Conservation (phyloP, 2,329 filamentous ascomycete genomes). For the Akanthomyces lecanii region DNA sequence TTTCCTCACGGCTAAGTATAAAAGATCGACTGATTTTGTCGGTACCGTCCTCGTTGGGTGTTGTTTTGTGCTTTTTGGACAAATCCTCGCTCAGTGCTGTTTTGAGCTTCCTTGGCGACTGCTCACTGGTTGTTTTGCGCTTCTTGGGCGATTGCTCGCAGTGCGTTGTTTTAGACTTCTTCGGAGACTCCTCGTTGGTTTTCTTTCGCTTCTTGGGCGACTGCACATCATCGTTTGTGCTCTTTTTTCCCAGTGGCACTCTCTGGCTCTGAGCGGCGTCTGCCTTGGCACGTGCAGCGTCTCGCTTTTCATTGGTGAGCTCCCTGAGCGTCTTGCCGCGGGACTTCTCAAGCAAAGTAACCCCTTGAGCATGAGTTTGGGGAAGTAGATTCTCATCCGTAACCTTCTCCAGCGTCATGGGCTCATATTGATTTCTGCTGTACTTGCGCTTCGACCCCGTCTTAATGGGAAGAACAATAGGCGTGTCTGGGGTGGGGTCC, state of each 20-base stretch:
- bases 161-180: too few species aligned
- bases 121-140: too few species aligned
- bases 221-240: conserved; percentile 53
- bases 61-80: too few species aligned
- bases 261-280: conserved; percentile 32
- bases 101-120: too few species aligned
- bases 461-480: conserved; percentile 32
- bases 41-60: too few species aligned
- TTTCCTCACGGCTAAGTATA: conserved; percentile 21
- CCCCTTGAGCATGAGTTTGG: conserved; percentile 24
- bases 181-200: not conserved
- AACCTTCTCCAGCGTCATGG: conserved; percentile 24
- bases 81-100: too few species aligned
- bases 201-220: conserved; percentile 53
- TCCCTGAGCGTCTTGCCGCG: conserved; percentile 45
- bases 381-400: conserved; percentile 29
- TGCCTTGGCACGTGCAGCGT: conserved; percentile 31
- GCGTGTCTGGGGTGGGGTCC: conserved; percentile 16
- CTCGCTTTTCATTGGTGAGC: conserved; percentile 38
- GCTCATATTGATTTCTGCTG: conserved; percentile 50
- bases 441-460: conserved; percentile 56
- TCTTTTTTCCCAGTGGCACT: conserved; percentile 53
- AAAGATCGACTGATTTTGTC: too few species aligned
- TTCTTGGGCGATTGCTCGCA: too few species aligned
- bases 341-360: conserved; percentile 32